Percentiles rank a stretch among this genome's conserved stretches.
Conservation (phyloP, 2,329 filamentous ascomycete genomes). For the Beauveria caledonica region DNA sequence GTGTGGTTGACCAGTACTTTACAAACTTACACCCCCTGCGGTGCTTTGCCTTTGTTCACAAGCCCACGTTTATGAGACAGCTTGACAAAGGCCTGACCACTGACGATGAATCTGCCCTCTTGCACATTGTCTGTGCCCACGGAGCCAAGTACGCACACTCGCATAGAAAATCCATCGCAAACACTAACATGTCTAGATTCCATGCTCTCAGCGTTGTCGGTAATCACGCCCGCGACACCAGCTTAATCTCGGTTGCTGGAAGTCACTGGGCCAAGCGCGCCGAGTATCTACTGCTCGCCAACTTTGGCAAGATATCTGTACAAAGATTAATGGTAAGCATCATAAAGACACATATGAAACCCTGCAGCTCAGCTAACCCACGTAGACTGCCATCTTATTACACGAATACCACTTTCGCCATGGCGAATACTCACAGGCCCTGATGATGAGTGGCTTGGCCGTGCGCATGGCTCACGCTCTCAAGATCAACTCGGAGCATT, state of each 20-base stretch:
- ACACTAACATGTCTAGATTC: slow-evolving; percentile 22
- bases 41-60: slow-evolving; percentile 33
- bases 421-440: slow-evolving; percentile 31
- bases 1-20: slow-evolving; percentile 30
- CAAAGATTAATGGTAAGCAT: slow-evolving; percentile 30
- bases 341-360: not conserved
- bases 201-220: slow-evolving; percentile 24
- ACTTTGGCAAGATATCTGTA: slow-evolving; percentile 31
- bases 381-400: slow-evolving; percentile 28
- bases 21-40: slow-evolving; percentile 32
- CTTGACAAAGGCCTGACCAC: slow-evolving; percentile 28
- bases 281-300: slow-evolving; percentile 27
- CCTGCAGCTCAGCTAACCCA: not conserved
- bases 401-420: slow-evolving; percentile 33
- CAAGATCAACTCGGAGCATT: slow-evolving; percentile 30
- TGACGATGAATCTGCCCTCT: slow-evolving; percentile 28
- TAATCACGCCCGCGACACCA: slow-evolving; percentile 22
- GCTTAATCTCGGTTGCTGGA: slow-evolving; percentile 25
- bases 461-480: slow-evolving; percentile 35
- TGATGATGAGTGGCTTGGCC: slow-evolving; percentile 33
- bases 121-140: slow-evolving; percentile 30
- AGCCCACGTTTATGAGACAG: slow-evolving; percentile 30
- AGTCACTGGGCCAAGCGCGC: slow-evolving; percentile 31
- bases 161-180: not conserved
- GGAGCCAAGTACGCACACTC: slow-evolving; percentile 26